These are phyloP conservation scores for Umbelopsis sp. DNA, from an alignment of 192 early-diverging fungal species.

Conservation along the genomic window DNA sequence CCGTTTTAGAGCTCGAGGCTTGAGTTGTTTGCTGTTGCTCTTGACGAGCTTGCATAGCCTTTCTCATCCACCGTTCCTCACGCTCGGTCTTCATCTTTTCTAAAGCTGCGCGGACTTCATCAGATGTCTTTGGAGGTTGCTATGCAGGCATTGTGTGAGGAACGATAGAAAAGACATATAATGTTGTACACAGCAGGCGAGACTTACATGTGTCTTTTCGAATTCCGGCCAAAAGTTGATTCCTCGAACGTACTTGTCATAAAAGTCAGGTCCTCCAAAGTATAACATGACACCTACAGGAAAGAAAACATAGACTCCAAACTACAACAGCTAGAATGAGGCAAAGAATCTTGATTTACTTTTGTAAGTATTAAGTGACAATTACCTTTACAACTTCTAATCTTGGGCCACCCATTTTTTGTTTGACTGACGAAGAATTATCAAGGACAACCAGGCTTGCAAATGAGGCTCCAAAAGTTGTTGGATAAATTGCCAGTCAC, in stretches of 20 bases:
- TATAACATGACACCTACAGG: conserved; percentile 52
- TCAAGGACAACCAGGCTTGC: background rate
- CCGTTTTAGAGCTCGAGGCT: background rate
- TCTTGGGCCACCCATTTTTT: conserved; percentile 44
- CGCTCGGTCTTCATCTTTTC: conserved; percentile 42
- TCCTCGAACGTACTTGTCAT: conserved; percentile 45
- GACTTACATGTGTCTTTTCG: conserved; percentile 34
- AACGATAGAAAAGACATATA: background rate
- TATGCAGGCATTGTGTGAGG: background rate
- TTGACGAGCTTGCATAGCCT: conserved; percentile 19
- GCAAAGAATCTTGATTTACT: background rate
- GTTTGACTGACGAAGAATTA: background rate
- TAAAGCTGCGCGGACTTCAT: conserved; percentile 37
- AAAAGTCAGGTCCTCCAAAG: conserved; percentile 52
- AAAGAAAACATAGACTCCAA: conserved; percentile 55
- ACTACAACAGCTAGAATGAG: conserved; percentile 31
- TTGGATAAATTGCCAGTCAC: background rate
- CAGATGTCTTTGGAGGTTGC: conserved; percentile 42
- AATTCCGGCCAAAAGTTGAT: conserved; percentile 47
- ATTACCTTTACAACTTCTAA: conserved; percentile 47
- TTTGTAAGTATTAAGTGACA: background rate
- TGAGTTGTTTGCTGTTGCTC: conserved; percentile 9
- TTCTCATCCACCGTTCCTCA: conserved; percentile 38
- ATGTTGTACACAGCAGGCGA: too few relatives aligned
- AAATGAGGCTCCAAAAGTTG: too few relatives aligned